Conservation (phyloP, 2,329 filamentous ascomycete species). For the Dactylonectria macrodidyma region DNA sequence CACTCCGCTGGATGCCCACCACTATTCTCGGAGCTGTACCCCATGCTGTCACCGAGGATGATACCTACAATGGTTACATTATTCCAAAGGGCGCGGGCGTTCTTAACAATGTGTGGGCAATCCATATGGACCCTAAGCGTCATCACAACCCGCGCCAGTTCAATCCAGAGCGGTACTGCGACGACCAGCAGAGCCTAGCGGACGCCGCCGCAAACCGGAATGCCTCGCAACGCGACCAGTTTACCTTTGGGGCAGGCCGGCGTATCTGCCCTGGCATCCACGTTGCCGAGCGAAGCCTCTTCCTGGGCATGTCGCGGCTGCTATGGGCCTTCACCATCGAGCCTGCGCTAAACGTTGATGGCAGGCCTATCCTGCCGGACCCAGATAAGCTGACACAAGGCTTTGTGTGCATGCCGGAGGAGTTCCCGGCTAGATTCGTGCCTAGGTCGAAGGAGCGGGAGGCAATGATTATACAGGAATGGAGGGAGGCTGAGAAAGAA, state of each 20-base stretch:
- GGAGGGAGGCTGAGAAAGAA: not conserved
- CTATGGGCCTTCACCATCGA: conserved; percentile 11
- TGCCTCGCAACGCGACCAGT: not conserved
- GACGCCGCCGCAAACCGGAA: not conserved
- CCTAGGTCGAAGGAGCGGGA: not conserved
- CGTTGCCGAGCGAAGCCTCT: conserved; percentile 1
- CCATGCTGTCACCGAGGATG: conserved; percentile 53
- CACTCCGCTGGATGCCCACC: conserved; percentile 49
- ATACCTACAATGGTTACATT: conserved; percentile 36
- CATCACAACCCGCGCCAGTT: conserved; percentile 64
- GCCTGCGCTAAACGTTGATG: not conserved
- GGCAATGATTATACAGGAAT: not conserved
- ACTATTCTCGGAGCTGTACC: conserved; percentile 54
- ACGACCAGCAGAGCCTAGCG: not conserved
- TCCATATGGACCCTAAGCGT: conserved; percentile 76
- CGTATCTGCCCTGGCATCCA: conserved; percentile 6
- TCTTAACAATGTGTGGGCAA: conserved; percentile 42
- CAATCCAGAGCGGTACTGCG: conserved; percentile 50
- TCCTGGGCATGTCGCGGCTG: conserved; percentile 2
- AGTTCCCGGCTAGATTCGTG: conserved; percentile 11
- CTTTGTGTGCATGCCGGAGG: conserved; percentile 23
- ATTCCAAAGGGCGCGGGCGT: conserved; percentile 49
- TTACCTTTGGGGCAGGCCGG: conserved; percentile 10
- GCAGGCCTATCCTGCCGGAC: conserved; percentile 10
- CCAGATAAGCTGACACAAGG: conserved; percentile 12